phyloP scores from a whole-genome alignment of 768 basidiomycete species.

The Strobilomyces echinocephalus region DNA sequence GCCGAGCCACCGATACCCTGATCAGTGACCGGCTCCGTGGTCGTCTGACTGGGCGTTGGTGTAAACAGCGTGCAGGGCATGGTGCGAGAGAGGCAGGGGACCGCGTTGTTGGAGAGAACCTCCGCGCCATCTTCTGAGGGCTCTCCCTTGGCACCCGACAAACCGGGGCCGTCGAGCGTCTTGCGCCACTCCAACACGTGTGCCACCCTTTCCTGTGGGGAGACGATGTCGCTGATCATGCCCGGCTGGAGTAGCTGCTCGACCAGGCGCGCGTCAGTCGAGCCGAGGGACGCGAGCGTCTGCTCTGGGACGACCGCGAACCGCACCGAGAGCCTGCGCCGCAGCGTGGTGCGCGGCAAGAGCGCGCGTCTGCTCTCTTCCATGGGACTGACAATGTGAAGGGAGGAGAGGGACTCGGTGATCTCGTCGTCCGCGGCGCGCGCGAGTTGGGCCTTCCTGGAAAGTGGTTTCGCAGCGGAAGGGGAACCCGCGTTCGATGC shows the following conservation, averaged over 20 bases:
- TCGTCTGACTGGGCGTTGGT: conserved; percentile 37
- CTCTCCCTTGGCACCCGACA: conserved; percentile 35
- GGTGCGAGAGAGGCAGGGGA: conserved; percentile 25
- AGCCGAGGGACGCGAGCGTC: conserved; percentile 49
- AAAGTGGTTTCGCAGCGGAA: conserved; percentile 3
- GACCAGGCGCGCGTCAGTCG: conserved; percentile 44
- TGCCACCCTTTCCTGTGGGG: conserved; percentile 26
- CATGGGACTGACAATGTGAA: conserved; percentile 35
- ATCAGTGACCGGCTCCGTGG: conserved; percentile 30
- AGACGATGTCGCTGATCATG: conserved; percentile 26
- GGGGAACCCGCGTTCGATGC: conserved; percentile 20
- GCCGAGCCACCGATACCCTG: conserved; percentile 26
- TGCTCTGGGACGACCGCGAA: conserved; percentile 32
- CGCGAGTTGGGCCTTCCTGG: background rate
- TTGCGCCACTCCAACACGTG: conserved; percentile 26
- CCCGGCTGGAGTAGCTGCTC: conserved; percentile 43
- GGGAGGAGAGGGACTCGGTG: conserved; percentile 42
- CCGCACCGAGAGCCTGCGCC: conserved; percentile 28
- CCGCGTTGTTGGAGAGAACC: background rate
- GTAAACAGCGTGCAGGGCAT: conserved; percentile 58
- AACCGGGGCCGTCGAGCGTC: conserved; percentile 31
- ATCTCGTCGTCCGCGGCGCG: conserved; percentile 27
- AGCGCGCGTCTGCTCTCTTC: conserved; percentile 12
- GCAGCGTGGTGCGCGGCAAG: conserved; percentile 5
- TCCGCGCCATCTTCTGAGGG: conserved; percentile 11